Percentiles rank a stretch among this genome's conserved stretches.
Conservation (phyloP, 2,329 filamentous ascomycete genomes). For the Chrysosporium keratinophilum region DNA sequence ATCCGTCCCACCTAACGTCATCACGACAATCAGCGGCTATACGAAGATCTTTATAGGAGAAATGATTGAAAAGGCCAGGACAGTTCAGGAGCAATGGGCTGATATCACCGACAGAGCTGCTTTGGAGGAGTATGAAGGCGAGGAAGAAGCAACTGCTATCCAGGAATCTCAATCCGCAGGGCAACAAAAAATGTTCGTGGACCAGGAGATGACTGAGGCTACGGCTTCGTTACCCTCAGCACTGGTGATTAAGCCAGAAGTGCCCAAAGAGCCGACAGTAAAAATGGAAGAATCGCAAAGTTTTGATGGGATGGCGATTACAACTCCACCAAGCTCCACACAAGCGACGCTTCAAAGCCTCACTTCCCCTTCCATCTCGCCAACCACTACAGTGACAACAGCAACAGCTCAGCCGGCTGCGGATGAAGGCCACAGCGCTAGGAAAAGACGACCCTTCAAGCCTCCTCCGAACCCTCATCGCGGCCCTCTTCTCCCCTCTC, state of each 20-base stretch:
- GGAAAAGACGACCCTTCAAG: slow-evolving; percentile 21
- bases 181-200: background rate
- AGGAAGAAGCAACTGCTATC: slow-evolving; percentile 30
- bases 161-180: background rate
- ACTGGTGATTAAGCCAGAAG: background rate
- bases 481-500: slow-evolving; percentile 39
- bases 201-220: background rate
- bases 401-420: background rate
- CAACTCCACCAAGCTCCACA: background rate
- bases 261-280: background rate
- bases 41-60: slow-evolving; percentile 58
- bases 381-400: background rate
- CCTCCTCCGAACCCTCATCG: slow-evolving; percentile 38
- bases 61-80: slow-evolving; percentile 54
- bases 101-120: slow-evolving; percentile 44
- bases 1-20: slow-evolving; percentile 53
- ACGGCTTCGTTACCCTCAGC: background rate
- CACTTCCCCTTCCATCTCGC: background rate
- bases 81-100: slow-evolving; percentile 48
- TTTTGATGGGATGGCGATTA: background rate
- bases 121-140: slow-evolving; percentile 46
- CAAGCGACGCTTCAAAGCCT: background rate
- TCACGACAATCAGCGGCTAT: slow-evolving; percentile 54
- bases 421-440: background rate
- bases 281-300: slow-evolving; percentile 4